These are phyloP conservation scores for Claviceps digitariae DNA, from an alignment of 2,329 filamentous ascomycete species.

Conservation along the genomic window DNA sequence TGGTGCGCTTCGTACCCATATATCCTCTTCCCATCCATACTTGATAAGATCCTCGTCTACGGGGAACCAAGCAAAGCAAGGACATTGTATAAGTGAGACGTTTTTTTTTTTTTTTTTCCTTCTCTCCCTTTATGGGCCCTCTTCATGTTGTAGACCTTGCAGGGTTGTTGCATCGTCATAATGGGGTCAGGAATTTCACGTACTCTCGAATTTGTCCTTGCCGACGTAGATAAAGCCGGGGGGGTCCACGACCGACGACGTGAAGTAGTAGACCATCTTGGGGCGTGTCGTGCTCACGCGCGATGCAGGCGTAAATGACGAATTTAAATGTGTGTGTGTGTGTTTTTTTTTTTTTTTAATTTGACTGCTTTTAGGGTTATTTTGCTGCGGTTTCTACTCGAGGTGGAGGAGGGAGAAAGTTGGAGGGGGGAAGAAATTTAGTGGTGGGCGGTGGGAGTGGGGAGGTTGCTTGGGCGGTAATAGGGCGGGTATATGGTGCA, in stretches of 20 bases:
- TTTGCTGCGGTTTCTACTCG: too few relatives aligned
- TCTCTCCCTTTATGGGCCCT: too few relatives aligned
- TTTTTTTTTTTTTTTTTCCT: too few relatives aligned
- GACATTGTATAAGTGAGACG: neutral
- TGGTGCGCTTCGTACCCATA: too few relatives aligned
- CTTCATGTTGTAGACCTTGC: too few relatives aligned
- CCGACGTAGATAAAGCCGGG: constrained; percentile 87
- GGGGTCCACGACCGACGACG: constrained; percentile 69
- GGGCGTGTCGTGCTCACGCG: neutral
- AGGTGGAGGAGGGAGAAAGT: neutral
- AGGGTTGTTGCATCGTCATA: too few relatives aligned
- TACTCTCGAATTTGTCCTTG: constrained; percentile 99
- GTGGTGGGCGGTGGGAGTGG: neutral
- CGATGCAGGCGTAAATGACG: too few relatives aligned
- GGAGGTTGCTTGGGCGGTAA: neutral
- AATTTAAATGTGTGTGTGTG: too few relatives aligned
- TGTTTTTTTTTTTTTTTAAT: neutral
- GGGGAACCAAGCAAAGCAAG: neutral
- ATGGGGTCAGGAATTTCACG: constrained; percentile 18
- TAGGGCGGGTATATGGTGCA: neutral
- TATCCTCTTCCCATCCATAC: constrained; percentile 85
- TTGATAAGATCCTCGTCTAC: constrained; percentile 94
- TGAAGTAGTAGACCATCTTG: constrained; percentile 93
- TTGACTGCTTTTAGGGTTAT: neutral
- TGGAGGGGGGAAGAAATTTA: neutral